Conservation (phyloP, 2,329 filamentous ascomycete genomes). For the Lasiodiplodia gonubiensis region DNA sequence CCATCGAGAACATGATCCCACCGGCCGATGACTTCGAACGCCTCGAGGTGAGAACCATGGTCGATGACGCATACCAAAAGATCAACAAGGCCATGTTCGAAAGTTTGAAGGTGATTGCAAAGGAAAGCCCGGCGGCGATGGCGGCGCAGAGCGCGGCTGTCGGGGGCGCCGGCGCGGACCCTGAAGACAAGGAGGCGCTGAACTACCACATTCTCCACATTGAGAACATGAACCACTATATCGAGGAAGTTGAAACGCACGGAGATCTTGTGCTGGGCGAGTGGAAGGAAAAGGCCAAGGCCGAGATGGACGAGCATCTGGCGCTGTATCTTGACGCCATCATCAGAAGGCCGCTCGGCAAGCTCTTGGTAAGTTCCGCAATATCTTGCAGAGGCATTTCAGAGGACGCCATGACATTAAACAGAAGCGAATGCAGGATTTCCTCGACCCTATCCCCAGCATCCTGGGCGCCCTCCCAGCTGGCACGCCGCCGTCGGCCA, state of each 20-base stretch:
- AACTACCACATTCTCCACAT: constrained; percentile 98
- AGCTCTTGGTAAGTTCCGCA: constrained; percentile 65
- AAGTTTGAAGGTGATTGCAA: constrained; percentile 91
- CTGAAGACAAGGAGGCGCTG: constrained; percentile 93
- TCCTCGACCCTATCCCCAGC: constrained; percentile 85
- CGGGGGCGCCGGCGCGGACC: constrained; percentile 51
- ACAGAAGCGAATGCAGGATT: constrained; percentile 61
- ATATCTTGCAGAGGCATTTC: background rate
- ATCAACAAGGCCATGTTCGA: constrained; percentile 97
- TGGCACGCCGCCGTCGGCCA: constrained; percentile 57
- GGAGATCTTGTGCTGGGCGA: constrained; percentile 77
- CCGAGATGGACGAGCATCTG: constrained; percentile 87
- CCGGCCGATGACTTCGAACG: constrained; percentile 51
- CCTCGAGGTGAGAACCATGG: constrained; percentile 72
- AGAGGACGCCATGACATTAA: constrained; percentile 24
- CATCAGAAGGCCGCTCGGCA: constrained; percentile 86
- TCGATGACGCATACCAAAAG: constrained; percentile 86
- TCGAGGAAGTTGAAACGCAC: constrained; percentile 83
- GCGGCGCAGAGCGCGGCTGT: constrained; percentile 57
- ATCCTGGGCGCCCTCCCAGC: constrained; percentile 60
- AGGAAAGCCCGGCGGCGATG: constrained; percentile 62
- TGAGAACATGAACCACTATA: constrained; percentile 98
- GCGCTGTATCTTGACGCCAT: constrained; percentile 84
- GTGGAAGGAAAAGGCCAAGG: constrained; percentile 78
- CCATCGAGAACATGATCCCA: constrained; percentile 82